Evolutionary conservation across 2,329 filamentous ascomycete genomes (phyloP).

Genomic region (Aureobasidium sp.): DNA sequence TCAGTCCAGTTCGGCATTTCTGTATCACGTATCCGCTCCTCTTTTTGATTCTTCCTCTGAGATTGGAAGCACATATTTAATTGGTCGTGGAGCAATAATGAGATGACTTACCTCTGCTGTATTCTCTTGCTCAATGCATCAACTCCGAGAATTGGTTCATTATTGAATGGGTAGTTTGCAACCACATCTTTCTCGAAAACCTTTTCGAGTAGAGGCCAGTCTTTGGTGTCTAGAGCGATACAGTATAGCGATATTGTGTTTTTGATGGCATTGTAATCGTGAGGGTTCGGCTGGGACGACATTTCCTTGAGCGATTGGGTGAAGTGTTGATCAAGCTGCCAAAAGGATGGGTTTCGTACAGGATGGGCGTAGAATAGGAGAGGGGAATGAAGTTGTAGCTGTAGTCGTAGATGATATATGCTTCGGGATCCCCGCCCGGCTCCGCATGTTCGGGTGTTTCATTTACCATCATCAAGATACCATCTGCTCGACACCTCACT

Average conservation of each 20-base stretch:
- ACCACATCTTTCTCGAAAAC: constrained; percentile 34
- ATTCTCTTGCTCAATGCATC: constrained; percentile 22
- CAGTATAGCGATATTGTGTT: constrained; percentile 36
- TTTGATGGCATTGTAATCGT: constrained; percentile 32
- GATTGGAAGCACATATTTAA: no score
- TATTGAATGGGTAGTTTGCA: constrained; percentile 31
- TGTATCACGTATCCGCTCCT: background rate
- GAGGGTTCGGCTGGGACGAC: constrained; percentile 14
- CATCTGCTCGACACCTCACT: no score
- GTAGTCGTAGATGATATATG: no score
- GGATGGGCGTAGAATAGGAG: background rate
- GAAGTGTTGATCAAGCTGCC: background rate
- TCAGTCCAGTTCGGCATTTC: background rate
- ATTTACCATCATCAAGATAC: no score
- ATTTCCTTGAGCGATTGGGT: background rate
- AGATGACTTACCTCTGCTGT: constrained; percentile 24
- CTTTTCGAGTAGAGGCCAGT: constrained; percentile 29
- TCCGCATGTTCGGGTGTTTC: background rate
- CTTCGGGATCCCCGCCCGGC: background rate
- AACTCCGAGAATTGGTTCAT: constrained; percentile 25
- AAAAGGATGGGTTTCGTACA: background rate
- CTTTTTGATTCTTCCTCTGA: background rate
- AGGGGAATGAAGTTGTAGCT: background rate
- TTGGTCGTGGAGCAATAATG: no score
- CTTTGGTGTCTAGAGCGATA: constrained; percentile 36